phyloP scores from a whole-genome alignment of 1,284 basidiomycete species.

The Cutaneotrichosporon sp. region DNA sequence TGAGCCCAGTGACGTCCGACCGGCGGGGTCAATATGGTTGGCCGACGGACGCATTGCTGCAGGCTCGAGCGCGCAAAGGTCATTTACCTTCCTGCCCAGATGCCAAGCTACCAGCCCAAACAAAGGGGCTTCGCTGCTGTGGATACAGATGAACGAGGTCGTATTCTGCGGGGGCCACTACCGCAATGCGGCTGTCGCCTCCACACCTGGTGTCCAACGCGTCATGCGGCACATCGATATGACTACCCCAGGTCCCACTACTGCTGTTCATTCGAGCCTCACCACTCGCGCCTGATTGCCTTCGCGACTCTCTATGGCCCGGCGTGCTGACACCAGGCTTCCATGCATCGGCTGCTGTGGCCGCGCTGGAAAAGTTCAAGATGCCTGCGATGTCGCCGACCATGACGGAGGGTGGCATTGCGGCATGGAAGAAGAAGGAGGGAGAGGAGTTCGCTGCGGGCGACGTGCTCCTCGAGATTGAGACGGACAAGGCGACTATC shows the following conservation, averaged over 20 bases:
- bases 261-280: too few species aligned
- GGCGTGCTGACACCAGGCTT: slow-evolving; percentile 58
- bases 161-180: too few species aligned
- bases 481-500: slow-evolving; percentile 99
- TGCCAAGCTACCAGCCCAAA: too few species aligned
- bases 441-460: slow-evolving; percentile 84
- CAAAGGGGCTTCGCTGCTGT: too few species aligned
- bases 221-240: neutral
- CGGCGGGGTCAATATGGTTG: too few species aligned
- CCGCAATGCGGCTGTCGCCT: neutral
- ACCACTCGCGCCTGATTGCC: neutral
- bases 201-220: neutral
- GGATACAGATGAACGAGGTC: too few species aligned
- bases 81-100: too few species aligned
- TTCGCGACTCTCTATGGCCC: neutral
- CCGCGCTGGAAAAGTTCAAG: slow-evolving; percentile 80
- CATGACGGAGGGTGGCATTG: slow-evolving; percentile 99
- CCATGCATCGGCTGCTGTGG: slow-evolving; percentile 69
- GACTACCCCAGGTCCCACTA: too few species aligned
- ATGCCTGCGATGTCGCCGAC: slow-evolving; percentile 99
- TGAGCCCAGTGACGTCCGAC: too few species aligned
- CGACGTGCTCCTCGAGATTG: slow-evolving; percentile 76
- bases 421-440: slow-evolving; percentile 94
- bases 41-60: too few species aligned
- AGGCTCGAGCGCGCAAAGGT: too few species aligned